Evolutionary conservation across 805 yeast genomes (phyloP), one percentile per base, ranked within the genome.

Genomic region (Kregervanrija pseudodelftensis): DNA sequence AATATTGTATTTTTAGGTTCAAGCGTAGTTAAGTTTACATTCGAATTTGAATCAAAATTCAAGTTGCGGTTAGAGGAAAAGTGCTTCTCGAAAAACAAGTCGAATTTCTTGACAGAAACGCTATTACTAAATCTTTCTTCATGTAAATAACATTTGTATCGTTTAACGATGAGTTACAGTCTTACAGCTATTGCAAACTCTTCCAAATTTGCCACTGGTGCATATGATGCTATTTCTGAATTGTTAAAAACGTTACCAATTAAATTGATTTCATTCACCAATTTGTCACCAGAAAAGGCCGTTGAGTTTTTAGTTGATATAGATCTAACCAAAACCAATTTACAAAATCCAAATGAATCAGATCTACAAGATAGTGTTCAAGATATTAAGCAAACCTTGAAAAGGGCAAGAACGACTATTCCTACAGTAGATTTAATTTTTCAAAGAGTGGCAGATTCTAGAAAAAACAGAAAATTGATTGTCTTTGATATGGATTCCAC

Each of bases 401-500:
- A 61, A 22, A 46, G 49, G 8, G 16, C 36, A 1, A 31, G 33
- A 11, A 43, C 53, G n/a, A 42, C 43, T 11, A 50, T 61, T 12
- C 52, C 51, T 4, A 59, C 57, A 8, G 58, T 72, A 7, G 80
- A 77, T 47, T 45, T 75, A 15, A 56, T 74, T 10, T 61, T 74
- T 30, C 80, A 76, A 52, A 58, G 50, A 33, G 59, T 60, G 31
- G 49, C 43, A 33, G 41, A 34, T 1, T 47, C 44, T 39, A 68
- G 71, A 60, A 64, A 60, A 55, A 37, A 49, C 42, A 74, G 72
- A 58, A 75, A 78, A 56, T 69, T 93, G 41, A 81, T 86, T 49
- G 86, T 95, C 10, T 93, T 93, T 60, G 99, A 93, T 58, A 93
- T 93, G 99, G 99, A 93, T 68, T 89, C 97, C 0, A 93, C 99